These are phyloP conservation scores for Leucocoprinus sp. DNA, from an alignment of 768 basidiomycete genomes.

Conservation along the genomic window DNA sequence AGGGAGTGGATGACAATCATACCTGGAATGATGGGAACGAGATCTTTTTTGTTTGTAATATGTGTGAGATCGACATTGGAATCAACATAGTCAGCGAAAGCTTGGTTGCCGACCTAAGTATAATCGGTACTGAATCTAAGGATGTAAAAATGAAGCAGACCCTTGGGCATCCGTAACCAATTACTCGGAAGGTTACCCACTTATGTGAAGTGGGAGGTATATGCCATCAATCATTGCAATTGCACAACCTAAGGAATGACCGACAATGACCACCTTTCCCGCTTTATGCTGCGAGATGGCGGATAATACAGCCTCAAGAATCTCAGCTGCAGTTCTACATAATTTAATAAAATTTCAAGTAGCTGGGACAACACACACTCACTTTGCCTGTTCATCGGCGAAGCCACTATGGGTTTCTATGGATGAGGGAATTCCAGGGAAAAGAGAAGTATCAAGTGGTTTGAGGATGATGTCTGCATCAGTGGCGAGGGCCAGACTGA, in stretches of 20 bases:
- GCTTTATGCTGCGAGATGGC: conserved; percentile 26
- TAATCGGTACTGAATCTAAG: background rate
- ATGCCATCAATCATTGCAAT: conserved; percentile 48
- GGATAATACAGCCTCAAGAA: conserved; percentile 32
- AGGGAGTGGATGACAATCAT: background rate
- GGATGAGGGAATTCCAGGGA: conserved; percentile 33
- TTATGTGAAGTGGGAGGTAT: conserved; percentile 44
- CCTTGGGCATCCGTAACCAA: conserved; percentile 38
- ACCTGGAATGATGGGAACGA: conserved; percentile 27
- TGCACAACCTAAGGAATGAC: conserved; percentile 38
- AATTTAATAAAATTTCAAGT: background rate
- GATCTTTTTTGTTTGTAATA: conserved; percentile 21
- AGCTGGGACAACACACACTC: conserved; percentile 12
- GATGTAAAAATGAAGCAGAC: conserved; percentile 18
- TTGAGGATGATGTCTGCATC: conserved; percentile 27
- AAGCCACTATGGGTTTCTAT: conserved; percentile 40
- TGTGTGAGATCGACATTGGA: conserved; percentile 17
- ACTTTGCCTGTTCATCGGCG: conserved; percentile 33
- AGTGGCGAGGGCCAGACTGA: conserved; percentile 30
- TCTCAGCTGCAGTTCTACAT: conserved; percentile 28
- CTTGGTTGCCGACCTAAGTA: conserved; percentile 28
- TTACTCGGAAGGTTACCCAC: conserved; percentile 28
- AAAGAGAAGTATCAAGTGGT: conserved; percentile 27
- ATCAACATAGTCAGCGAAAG: conserved; percentile 22
- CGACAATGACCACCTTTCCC: conserved; percentile 31